phyloP scores from a whole-genome alignment of 768 basidiomycete species.

The Pleurotus salmoneostramineus region DNA sequence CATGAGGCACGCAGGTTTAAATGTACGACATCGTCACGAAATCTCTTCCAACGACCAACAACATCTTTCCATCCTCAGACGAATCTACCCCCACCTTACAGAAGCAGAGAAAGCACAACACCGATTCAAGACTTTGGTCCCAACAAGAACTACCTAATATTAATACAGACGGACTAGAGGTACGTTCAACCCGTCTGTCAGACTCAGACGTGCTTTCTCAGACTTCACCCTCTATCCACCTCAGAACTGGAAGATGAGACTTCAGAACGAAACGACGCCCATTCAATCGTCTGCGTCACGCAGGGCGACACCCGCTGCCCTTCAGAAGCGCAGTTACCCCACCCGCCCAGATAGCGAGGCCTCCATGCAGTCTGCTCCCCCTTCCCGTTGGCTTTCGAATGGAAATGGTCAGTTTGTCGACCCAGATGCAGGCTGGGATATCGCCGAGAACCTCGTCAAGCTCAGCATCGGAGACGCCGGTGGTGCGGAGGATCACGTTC shows the following conservation, averaged over 20 bases:
- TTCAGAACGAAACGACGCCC: conserved; percentile 32
- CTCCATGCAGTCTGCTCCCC: conserved; percentile 26
- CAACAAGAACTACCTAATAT: conserved; percentile 37
- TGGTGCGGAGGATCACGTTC: conserved; percentile 41
- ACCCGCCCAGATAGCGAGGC: conserved; percentile 36
- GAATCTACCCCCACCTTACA: conserved; percentile 30
- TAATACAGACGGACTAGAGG: conserved; percentile 39
- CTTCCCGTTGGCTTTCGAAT: conserved; percentile 63
- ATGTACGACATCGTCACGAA: conserved; percentile 71
- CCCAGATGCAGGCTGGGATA: conserved; percentile 57
- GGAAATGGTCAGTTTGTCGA: conserved; percentile 62
- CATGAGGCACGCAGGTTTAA: conserved; percentile 35
- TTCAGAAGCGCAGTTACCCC: conserved; percentile 33
- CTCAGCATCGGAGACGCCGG: conserved; percentile 60
- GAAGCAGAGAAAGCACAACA: conserved; percentile 25
- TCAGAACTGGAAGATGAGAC: conserved; percentile 45
- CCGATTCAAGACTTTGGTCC: conserved; percentile 46
- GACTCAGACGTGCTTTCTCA: conserved; percentile 29
- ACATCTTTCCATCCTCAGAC: conserved; percentile 21
- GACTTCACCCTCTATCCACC: conserved; percentile 18
- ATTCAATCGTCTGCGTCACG: conserved; percentile 27
- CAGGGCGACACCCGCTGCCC: conserved; percentile 23
- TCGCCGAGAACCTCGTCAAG: conserved; percentile 70
- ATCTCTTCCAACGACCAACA: conserved; percentile 37
- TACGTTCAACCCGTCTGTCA: conserved; percentile 18